phyloP scores from a whole-genome alignment of 306 rosid species.

The Rosa rugosa region DNA sequence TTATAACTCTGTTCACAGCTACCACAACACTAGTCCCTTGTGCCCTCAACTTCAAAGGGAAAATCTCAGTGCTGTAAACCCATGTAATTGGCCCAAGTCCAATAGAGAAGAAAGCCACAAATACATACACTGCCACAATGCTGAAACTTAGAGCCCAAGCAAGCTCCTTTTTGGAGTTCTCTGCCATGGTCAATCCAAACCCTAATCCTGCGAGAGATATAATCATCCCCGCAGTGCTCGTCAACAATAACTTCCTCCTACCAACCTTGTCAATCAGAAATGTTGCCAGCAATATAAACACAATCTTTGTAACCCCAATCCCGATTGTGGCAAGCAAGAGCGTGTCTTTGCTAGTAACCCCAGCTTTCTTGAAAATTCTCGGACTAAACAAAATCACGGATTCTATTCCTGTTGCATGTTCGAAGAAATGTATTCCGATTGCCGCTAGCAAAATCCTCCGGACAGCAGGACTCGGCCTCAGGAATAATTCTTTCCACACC shows the following conservation, averaged over 20 bases:
- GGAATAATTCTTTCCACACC: constrained; percentile 64
- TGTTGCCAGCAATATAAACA: constrained; percentile 47
- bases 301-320: constrained; percentile 52
- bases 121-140: constrained; percentile 46
- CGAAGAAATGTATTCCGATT: constrained; percentile 71
- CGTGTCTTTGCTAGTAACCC: constrained; percentile 50
- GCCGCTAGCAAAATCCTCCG: constrained; percentile 67
- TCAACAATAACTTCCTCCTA: constrained; percentile 49
- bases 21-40: constrained; percentile 69
- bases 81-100: constrained; percentile 83
- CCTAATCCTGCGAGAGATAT: constrained; percentile 44
- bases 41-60: constrained; percentile 71
- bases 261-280: constrained; percentile 63
- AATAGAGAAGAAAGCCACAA: constrained; percentile 58
- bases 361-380: constrained; percentile 74
- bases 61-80: constrained; percentile 82
- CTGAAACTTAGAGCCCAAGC: constrained; percentile 60
- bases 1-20: constrained; percentile 68
- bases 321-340: constrained; percentile 73
- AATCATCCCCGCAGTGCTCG: constrained; percentile 56
- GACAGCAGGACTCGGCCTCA: constrained; percentile 52
- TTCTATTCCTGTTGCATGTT: constrained; percentile 81
- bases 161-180: constrained; percentile 25
- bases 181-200: constrained; percentile 54
- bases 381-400: constrained; percentile 79